Evolutionary conservation across 202 grass and related monocot genomes (phyloP), one percentile per base, ranked within the genome.

Genomic region (Thinopyrum obtusiflorum): DNA sequence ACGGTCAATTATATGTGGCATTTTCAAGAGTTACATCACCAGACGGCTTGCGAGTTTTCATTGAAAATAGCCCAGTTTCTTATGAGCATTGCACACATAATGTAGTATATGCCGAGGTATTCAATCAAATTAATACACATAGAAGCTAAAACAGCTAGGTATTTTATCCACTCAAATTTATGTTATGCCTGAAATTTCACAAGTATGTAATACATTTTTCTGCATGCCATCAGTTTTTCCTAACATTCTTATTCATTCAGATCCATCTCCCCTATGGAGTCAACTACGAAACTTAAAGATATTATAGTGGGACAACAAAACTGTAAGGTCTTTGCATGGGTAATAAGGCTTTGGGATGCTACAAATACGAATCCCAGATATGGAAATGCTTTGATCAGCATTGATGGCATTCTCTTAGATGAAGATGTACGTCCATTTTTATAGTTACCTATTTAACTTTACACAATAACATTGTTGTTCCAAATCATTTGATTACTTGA

Each of bases 1-100:
- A 80, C n/a, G 84, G 76, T 11, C 75, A 86, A 55, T 47, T 86
- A 40, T 80, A 86, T 80, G 62, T 80, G 15, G 83, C 83, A 28
- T 69, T 79, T 1, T 71, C 83, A 51, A 4, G 83, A 39, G 75
- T 86, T 4, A 86, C 75, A 15, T 77, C 83, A 31, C 68, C 47
- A 14, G 68, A 64, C 0, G 83, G 75, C 1, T 37, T 79, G 27
- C 20, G 14, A 2, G 40, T 86, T 20, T 65, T 86, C 0, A 68
- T 69, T 0, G 55, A 78, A 53, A 78, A 80, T 1, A 59, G 14
- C 35, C 63, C 61, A 24, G 11, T 9, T 51, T 47, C 21, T 35
- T 68, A 35, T 36, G 83, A 85, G 6, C 10, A 59, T 11, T 86
- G 76, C 28, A 86, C 61, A 53, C 46, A 86, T 3, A 86, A 86